A percentile compares a stretch with the other conserved stretches of the same genome.
phyloP scores from a whole-genome alignment of 768 basidiomycete genomes.

The Kwoniella dejecticola region DNA sequence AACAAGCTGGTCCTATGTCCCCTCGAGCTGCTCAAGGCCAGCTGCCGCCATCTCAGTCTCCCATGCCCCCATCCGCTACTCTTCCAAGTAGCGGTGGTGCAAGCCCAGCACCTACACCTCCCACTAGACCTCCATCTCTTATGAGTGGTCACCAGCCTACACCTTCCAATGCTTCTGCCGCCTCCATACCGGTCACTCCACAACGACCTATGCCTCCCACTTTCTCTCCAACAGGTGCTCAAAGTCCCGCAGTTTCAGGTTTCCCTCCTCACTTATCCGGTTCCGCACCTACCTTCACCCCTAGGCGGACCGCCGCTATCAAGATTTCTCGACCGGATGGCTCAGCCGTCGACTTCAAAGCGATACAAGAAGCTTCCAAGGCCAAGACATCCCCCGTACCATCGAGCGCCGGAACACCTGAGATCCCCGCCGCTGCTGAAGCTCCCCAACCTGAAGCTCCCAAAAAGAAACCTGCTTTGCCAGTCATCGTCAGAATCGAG shows the following conservation, averaged over 20 bases:
- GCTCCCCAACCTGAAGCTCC: constrained; percentile 29
- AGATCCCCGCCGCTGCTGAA: constrained; percentile 59
- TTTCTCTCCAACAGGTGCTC: constrained; percentile 25
- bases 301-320: constrained; percentile 56
- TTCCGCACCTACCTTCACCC: constrained; percentile 55
- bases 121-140: constrained; percentile 35
- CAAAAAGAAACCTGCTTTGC: constrained; percentile 37
- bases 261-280: constrained; percentile 38
- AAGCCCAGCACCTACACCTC: constrained; percentile 43
- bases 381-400: constrained; percentile 55
- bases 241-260: constrained; percentile 17
- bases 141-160: constrained; percentile 37
- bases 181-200: constrained; percentile 35
- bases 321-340: constrained; percentile 58
- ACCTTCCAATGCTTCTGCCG: constrained; percentile 25
- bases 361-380: constrained; percentile 54
- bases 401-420: constrained; percentile 46
- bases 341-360: constrained; percentile 59
- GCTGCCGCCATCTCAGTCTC: constrained; percentile 27
- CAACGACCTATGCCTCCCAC: constrained; percentile 33
- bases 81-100: constrained; percentile 37
- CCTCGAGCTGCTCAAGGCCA: constrained; percentile 31
- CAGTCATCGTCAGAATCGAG: constrained; percentile 50
- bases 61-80: constrained; percentile 24
- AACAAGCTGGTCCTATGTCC: constrained; percentile 29